Evolutionary conservation across 78 protist species (phyloP).

Genomic region (Bodo saltans): DNA sequence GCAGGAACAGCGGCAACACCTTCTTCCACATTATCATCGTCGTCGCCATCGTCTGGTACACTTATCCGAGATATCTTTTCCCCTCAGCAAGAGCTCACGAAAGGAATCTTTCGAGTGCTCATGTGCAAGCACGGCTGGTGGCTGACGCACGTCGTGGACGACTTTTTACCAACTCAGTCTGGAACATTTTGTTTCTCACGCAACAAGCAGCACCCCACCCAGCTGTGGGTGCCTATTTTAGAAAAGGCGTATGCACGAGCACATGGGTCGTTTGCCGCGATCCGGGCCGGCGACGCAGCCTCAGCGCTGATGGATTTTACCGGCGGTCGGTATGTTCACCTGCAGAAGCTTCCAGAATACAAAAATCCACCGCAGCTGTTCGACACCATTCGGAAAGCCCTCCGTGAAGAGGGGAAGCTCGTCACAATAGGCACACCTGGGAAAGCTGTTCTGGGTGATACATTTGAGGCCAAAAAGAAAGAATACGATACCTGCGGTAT

Average conservation of each 20-base stretch:
- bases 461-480: too few relatives aligned
- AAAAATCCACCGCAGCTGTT: neutral
- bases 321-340: conserved; percentile 3
- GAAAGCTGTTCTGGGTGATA: too few relatives aligned
- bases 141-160: conserved; percentile 24
- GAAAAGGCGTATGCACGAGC: conserved; percentile 72
- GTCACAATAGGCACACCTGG: neutral
- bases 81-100: neutral
- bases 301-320: conserved; percentile 2
- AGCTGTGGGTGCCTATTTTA: conserved; percentile 42
- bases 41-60: too few relatives aligned
- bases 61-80: neutral
- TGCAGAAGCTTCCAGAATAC: neutral
- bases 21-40: too few relatives aligned
- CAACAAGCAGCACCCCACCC: conserved; percentile 16
- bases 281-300: conserved; percentile 19
- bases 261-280: conserved; percentile 32
- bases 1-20: too few relatives aligned
- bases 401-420: neutral
- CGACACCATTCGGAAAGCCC: neutral
- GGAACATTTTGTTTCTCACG: neutral
- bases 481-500: too few relatives aligned
- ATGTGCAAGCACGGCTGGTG: conserved; percentile 34
- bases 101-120: conserved; percentile 5
- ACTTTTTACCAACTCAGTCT: neutral